These are phyloP conservation scores for Calonectria crousiana DNA, from an alignment of 2,329 filamentous ascomycete genomes.

Conservation along the genomic window DNA sequence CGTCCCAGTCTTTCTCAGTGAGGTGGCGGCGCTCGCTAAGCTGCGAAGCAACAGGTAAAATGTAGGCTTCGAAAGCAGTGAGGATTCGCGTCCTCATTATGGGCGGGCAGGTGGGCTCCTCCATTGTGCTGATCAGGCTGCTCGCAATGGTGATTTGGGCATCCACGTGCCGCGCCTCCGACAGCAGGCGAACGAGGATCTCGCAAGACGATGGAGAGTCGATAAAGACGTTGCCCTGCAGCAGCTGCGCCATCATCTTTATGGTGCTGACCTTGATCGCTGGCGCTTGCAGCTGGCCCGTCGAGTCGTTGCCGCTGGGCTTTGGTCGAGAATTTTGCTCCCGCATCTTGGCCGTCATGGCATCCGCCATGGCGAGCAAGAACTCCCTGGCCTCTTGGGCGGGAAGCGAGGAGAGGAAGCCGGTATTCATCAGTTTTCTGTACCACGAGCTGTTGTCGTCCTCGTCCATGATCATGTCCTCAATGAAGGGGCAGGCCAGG, in stretches of 20 bases:
- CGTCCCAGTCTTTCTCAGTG: slow-evolving; percentile 46
- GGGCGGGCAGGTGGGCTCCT: slow-evolving; percentile 23
- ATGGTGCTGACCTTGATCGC: slow-evolving; percentile 51
- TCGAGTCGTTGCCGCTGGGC: neutral
- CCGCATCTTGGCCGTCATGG: slow-evolving; percentile 46
- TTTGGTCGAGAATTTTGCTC: slow-evolving; percentile 35
- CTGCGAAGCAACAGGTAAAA: slow-evolving; percentile 45
- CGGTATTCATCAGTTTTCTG: slow-evolving; percentile 42
- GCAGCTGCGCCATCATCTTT: slow-evolving; percentile 52
- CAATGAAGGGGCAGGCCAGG: slow-evolving; percentile 46
- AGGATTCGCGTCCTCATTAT: slow-evolving; percentile 39
- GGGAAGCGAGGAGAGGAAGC: slow-evolving; percentile 45
- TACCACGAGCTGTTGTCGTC: slow-evolving; percentile 50
- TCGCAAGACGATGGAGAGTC: slow-evolving; percentile 40
- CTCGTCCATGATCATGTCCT: slow-evolving; percentile 44
- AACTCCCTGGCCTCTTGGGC: slow-evolving; percentile 41
- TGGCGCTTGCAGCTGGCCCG: slow-evolving; percentile 20
- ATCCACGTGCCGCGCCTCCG: slow-evolving; percentile 48
- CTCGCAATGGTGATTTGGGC: slow-evolving; percentile 45
- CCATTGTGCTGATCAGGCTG: slow-evolving; percentile 43
- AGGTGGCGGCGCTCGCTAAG: slow-evolving; percentile 46
- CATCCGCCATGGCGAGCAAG: slow-evolving; percentile 41
- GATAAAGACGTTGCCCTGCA: slow-evolving; percentile 46
- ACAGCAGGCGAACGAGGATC: slow-evolving; percentile 46
- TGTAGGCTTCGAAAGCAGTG: slow-evolving; percentile 40